Percentiles rank a stretch among this genome's conserved stretches.
phyloP scores from a whole-genome alignment of 2,329 filamentous ascomycete species.

The Penicillium hordei region DNA sequence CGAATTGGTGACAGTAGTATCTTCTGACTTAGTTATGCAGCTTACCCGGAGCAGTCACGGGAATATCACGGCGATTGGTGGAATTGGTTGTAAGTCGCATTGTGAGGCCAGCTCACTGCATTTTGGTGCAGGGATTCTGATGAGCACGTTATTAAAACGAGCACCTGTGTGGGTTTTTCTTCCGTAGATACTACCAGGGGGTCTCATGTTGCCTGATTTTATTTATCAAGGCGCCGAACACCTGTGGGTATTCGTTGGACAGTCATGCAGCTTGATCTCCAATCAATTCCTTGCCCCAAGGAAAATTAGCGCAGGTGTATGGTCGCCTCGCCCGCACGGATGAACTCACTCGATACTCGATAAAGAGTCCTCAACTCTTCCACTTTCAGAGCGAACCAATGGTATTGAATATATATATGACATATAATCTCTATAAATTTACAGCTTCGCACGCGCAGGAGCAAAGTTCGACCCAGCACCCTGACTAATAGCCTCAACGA shows the following conservation, averaged over 20 bases:
- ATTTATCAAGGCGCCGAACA: not conserved
- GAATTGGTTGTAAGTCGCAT: not conserved
- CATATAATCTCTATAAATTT: not conserved
- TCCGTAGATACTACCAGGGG: not conserved
- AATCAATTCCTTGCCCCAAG: not conserved
- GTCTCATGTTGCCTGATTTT: not conserved
- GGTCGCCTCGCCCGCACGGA: not conserved
- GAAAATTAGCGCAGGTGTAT: not conserved
- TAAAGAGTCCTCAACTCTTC: not conserved
- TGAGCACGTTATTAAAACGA: not conserved
- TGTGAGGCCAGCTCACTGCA: not conserved
- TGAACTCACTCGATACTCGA: not conserved
- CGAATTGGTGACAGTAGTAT: not conserved
- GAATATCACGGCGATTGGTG: not conserved
- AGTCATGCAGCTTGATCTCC: not conserved
- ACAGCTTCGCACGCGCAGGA: constrained; percentile 45
- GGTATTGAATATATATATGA: not conserved
- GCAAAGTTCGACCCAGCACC: constrained; percentile 57
- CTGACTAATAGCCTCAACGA: constrained; percentile 54
- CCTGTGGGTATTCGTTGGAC: not conserved
- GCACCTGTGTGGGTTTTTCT: not conserved
- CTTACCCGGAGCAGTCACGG: not conserved
- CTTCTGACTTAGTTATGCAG: constrained; percentile 10
- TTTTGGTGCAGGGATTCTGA: not conserved
- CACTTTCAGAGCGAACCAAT: not conserved